Evolutionary conservation across 2,329 filamentous ascomycete species (phyloP), one percentile per base, ranked within the genome.

Genomic region (Aaosphaeria pasadenensis): DNA sequence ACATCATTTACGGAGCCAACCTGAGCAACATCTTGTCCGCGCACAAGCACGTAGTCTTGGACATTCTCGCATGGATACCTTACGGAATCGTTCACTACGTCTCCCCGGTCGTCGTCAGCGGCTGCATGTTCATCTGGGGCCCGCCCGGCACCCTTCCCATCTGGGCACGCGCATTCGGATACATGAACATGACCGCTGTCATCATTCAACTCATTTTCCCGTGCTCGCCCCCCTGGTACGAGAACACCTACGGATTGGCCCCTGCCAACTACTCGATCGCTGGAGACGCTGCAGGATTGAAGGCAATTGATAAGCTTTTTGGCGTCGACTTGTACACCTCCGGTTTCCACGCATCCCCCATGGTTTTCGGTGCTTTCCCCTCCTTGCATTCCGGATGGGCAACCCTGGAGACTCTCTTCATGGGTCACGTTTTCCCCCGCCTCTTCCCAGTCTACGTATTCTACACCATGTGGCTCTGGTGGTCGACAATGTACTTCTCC

Each of bases 401-500:
- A 6, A 91, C 91, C 4, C 79, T 96, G 46, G 89, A 95, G 70
- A 91, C 89, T 24, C 80, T 96, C 11, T 96, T 96, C 77, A 88
- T 97, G 85, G 89, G 87, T 71, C 87, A 95, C 72, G 85, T 89
- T 68, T 96, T 97, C 77, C 92, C 92, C 4, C 84, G 83, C 52
- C 81, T 95, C 57, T 85, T 88, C 57, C 84, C 86, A 9, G 73
- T 94, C 45, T 95, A 95, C 72, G 81, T 91, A 54, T 78, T 82
- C 55, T 97, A 96, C 71, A 87, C 88, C 40, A 81, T 88, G 66
- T 96, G 92, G 92, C 85, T 96, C 62, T 96, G 91, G 89, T 97
- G 92, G 91, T 88, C 91, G 9, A 97, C 92, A 58, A 96, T 97
- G 90, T 96, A 97, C 67, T 82, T 97, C 45, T 95, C 89, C 63